A percentile compares a stretch with the other conserved stretches of the same genome.
Evolutionary conservation across 2,329 filamentous ascomycete species (phyloP).

Genomic region (Tympanopsis confertula): DNA sequence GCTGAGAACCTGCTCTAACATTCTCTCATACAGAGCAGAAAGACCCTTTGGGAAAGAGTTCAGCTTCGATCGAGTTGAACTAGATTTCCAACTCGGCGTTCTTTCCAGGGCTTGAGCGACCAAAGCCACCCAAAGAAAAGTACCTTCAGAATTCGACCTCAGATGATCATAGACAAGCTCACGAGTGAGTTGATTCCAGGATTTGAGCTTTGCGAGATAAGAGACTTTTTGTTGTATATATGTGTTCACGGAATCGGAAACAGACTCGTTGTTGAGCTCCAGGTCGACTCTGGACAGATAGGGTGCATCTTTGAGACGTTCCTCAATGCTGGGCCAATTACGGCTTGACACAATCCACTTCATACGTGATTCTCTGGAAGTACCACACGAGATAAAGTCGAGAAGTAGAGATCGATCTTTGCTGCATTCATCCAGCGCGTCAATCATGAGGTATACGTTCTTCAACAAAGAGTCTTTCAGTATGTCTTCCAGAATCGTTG

Average conservation of each 20-base stretch:
- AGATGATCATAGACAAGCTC: constrained; percentile 9
- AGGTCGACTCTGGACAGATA: constrained; percentile 1
- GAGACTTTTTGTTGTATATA: constrained; percentile 11
- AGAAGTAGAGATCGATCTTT: neutral
- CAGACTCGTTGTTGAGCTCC: constrained; percentile 8
- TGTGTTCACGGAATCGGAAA: constrained; percentile 8
- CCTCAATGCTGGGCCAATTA: constrained; percentile 2
- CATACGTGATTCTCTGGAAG: too few species aligned
- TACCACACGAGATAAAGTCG: neutral
- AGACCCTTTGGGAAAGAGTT: constrained; percentile 7
- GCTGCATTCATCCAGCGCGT: constrained; percentile 10
- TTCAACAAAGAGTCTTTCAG: neutral
- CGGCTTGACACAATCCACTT: constrained; percentile 9
- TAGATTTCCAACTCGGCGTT: neutral
- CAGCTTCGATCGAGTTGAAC: neutral
- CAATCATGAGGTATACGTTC: constrained; percentile 8
- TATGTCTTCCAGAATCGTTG: neutral
- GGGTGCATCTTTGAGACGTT: neutral
- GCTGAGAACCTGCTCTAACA: constrained; percentile 7
- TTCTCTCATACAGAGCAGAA: constrained; percentile 9
- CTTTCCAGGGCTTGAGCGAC: neutral
- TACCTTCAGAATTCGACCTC: constrained; percentile 1
- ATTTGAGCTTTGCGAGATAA: constrained; percentile 7
- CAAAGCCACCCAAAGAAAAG: constrained; percentile 1
- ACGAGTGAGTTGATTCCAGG: constrained; percentile 9